A percentile compares a stretch with the other conserved stretches of the same genome.
These are phyloP conservation scores for Hanseniaspora nectarophila DNA, from an alignment of 805 yeast species.

Conservation along the genomic window DNA sequence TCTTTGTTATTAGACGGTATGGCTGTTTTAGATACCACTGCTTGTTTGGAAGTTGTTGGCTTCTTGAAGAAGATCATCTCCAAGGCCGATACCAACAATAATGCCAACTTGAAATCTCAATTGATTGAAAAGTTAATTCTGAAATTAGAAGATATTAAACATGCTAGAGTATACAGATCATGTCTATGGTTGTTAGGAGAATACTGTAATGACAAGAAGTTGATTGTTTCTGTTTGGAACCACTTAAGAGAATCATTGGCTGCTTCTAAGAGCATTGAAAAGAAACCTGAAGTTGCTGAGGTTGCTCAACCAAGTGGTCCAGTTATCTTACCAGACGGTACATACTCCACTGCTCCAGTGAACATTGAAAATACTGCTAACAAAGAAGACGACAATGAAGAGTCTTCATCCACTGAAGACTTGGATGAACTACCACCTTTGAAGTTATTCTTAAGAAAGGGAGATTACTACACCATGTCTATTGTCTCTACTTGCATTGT, in stretches of 20 bases:
- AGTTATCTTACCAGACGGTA: slow-evolving; percentile 92
- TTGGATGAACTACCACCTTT: slow-evolving; percentile 44
- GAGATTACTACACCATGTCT: slow-evolving; percentile 84
- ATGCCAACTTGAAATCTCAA: slow-evolving; percentile 6
- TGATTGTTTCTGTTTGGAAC: slow-evolving; percentile 77
- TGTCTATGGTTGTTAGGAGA: slow-evolving; percentile 96
- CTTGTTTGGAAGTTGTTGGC: slow-evolving; percentile 81
- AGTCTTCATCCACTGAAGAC: slow-evolving; percentile 27
- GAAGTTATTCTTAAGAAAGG: slow-evolving; percentile 67
- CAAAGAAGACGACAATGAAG: slow-evolving; percentile 65
- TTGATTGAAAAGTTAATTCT: slow-evolving; percentile 13
- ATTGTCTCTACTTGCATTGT: slow-evolving; percentile 80
- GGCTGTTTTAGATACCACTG: slow-evolving; percentile 67
- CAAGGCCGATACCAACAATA: slow-evolving; percentile 32
- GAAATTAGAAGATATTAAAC: slow-evolving; percentile 38
- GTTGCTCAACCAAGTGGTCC: slow-evolving; percentile 45
- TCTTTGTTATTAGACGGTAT: slow-evolving; percentile 77
- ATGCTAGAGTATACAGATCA: slow-evolving; percentile 86
- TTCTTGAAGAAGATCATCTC: slow-evolving; percentile 92
- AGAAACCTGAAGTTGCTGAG: background rate
- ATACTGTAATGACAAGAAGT: slow-evolving; percentile 57
- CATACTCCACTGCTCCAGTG: slow-evolving; percentile 92
- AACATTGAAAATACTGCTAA: slow-evolving; percentile 68
- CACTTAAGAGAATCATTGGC: slow-evolving; percentile 60
- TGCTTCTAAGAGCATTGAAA: slow-evolving; percentile 21